Percentiles rank a stretch among this genome's conserved stretches.
Evolutionary conservation across 192 early-diverging fungal genomes (phyloP).

Genomic region (Backusella tuberculispora): DNA sequence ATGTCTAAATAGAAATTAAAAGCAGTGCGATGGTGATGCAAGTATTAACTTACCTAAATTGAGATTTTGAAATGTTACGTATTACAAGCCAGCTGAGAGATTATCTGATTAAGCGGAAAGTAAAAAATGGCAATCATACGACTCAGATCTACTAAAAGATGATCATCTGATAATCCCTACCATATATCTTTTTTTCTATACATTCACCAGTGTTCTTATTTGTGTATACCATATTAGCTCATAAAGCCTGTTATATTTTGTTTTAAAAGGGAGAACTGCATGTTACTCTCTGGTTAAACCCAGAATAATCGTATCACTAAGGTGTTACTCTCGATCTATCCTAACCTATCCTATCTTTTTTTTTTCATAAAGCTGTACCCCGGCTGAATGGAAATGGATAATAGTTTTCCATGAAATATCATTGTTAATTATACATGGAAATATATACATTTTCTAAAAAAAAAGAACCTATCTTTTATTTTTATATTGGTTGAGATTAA

Average conservation of each 20-base stretch:
- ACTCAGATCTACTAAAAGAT: neutral
- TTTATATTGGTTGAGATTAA: constrained; percentile 3
- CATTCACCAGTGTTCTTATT: neutral
- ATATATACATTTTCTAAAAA: no score
- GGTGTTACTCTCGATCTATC: neutral
- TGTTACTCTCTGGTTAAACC: neutral
- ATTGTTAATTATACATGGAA: neutral
- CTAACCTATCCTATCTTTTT: neutral
- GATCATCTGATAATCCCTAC: constrained; percentile 3
- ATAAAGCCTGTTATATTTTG: neutral
- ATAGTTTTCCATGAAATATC: neutral
- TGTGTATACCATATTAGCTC: neutral
- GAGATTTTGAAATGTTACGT: neutral
- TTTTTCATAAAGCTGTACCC: neutral
- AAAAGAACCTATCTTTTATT: no score
- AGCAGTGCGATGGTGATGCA: neutral
- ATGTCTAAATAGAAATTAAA: no score
- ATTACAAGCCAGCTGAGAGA: neutral
- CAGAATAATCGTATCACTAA: neutral
- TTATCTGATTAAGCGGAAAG: neutral
- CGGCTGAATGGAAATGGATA: neutral
- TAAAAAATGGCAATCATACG: no score
- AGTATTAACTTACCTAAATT: neutral
- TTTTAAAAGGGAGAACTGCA: no score
- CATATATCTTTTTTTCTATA: neutral